Percentiles rank a stretch among this genome's conserved stretches.
Conservation (phyloP, 2,329 filamentous ascomycete genomes). For the Onygenales sp. region DNA sequence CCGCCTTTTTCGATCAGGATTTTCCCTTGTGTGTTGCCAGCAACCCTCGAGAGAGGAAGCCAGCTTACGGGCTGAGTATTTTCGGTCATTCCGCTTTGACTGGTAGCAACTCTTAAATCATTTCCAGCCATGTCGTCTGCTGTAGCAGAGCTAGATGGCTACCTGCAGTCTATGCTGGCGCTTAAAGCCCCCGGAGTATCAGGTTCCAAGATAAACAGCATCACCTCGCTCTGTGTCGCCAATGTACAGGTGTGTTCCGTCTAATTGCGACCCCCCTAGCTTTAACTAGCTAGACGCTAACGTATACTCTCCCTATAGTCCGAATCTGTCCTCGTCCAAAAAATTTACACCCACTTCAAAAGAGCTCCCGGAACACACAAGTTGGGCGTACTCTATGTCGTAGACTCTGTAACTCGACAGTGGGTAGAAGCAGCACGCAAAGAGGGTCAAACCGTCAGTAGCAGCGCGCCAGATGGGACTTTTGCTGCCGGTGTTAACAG, state of each 20-base stretch:
- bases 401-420: constrained; percentile 98
- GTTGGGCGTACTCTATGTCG: constrained; percentile 96
- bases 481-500: constrained; percentile 91
- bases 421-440: constrained; percentile 94
- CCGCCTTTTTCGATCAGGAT: not conserved
- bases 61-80: not conserved
- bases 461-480: constrained; percentile 76
- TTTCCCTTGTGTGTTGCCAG: not conserved
- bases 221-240: constrained; percentile 78
- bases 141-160: constrained; percentile 82
- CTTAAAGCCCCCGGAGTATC: constrained; percentile 92
- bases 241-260: constrained; percentile 71
- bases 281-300: constrained; percentile 16
- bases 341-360: constrained; percentile 95
- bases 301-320: constrained; percentile 49
- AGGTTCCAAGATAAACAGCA: constrained; percentile 76
- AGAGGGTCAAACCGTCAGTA: constrained; percentile 71
- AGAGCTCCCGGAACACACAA: constrained; percentile 93
- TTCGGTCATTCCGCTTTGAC: constrained; percentile 2
- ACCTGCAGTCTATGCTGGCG: constrained; percentile 81
- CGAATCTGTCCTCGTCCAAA: constrained; percentile 89
- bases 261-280: not conserved
- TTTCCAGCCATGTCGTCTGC: constrained; percentile 59
- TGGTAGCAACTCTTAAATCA: constrained; percentile 4
- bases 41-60: not conserved